Evolutionary conservation across 1,284 basidiomycete genomes (phyloP), one percentile per base, ranked within the genome.

Genomic region (Bjerkandera adusta): DNA sequence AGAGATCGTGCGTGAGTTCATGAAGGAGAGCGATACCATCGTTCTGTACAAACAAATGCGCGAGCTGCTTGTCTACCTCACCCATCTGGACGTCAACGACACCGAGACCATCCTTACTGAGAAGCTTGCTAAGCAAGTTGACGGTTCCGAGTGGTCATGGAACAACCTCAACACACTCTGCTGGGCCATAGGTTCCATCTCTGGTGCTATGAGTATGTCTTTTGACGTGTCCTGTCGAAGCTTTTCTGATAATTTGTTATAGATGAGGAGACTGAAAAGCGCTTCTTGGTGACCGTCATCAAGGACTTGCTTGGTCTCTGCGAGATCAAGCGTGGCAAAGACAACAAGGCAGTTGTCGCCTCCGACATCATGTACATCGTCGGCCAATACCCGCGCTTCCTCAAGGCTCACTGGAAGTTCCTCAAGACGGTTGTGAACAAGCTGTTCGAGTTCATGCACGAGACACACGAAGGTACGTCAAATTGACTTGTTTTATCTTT

Each of bases 361-460:
- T 98, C 96, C 33, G 94, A 99, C 66, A 99, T 99, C 73, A 99
- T 99, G 97, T 99, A 99, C 70, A 99, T 99, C 61, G 97, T 99
- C 58, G 97, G 97, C 43, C 97, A 99, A 70, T 99, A 99, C 65
- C 97, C 97, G 42, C 85, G 97, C 26, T 99, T 99, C 85, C 83
- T 99, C 62, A 99, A 99, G 68, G 97, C 97, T 18, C 97, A 99
- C 67, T 99, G 97, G 97, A 99, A 98, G 73, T 99, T 99, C 82
- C 73, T 99, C 65, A 99, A 99, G 77, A 99, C 97, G 3, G 97
- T 99, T 41, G 97, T 99, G 55, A 99, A 99, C 76, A 99, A 99
- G 71, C 77, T 99, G 15, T 99, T 99, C 68, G 97, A 99, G 68
- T 99, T 99, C 67, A 99, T 99, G 95, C 97, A 99, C 70, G 97